These are phyloP conservation scores for Xylaria sp. DNA, from an alignment of 495 filamentous ascomycete genomes.

Conservation along the genomic window DNA sequence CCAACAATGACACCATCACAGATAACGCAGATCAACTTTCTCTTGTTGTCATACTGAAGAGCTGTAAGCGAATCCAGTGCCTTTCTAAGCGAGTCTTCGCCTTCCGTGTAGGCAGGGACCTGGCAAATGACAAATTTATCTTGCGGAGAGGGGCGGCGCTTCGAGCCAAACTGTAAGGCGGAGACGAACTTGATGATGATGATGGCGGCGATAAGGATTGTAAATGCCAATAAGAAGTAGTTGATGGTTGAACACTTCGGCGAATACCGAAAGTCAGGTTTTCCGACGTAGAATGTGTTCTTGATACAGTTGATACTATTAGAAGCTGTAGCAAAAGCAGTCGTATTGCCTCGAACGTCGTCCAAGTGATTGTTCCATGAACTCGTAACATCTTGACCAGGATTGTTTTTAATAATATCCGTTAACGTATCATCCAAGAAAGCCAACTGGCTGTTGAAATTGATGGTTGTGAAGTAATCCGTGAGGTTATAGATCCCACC, in stretches of 20 bases:
- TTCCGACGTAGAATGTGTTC: constrained; percentile 82
- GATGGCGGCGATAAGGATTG: constrained; percentile 78
- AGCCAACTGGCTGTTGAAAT: constrained; percentile 49
- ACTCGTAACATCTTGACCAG: constrained; percentile 77
- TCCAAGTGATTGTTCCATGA: constrained; percentile 60
- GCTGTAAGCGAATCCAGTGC: constrained; percentile 94
- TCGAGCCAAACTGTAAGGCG: constrained; percentile 91
- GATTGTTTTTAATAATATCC: constrained; percentile 71
- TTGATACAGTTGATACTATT: constrained; percentile 80
- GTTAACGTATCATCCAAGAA: constrained; percentile 74
- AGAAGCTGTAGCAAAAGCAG: constrained; percentile 47
- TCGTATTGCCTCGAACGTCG: constrained; percentile 45
- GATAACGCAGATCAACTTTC: constrained; percentile 91
- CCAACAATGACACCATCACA: constrained; percentile 97
- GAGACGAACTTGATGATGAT: constrained; percentile 91
- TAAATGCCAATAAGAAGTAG: constrained; percentile 87
- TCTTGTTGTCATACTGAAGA: constrained; percentile 95
- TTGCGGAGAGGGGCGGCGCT: constrained; percentile 85
- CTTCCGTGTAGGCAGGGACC: constrained; percentile 97
- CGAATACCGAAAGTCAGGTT: constrained; percentile 80
- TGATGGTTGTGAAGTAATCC: constrained; percentile 82
- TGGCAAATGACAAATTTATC: constrained; percentile 99
- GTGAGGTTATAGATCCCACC: constrained; percentile 85
- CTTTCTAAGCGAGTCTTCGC: constrained; percentile 90
- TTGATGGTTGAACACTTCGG: constrained; percentile 87